Evolutionary conservation across 2,329 filamentous ascomycete species (phyloP), one percentile per base, ranked within the genome.

Genomic region (Hymenoscyphus fraxineus): DNA sequence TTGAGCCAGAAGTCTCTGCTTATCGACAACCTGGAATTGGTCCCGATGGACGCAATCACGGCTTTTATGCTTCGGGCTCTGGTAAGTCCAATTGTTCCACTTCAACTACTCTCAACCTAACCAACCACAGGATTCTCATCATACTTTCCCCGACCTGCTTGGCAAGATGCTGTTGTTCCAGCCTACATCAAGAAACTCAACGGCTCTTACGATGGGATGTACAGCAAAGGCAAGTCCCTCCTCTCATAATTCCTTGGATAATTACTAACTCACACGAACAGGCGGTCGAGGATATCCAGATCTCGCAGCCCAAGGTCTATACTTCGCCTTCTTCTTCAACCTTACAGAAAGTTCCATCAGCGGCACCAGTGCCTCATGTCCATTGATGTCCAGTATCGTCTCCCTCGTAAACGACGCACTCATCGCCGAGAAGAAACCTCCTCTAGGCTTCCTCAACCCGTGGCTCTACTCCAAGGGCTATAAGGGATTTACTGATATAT

Each of bases 371-470:
- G 85, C 85, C 13, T 82, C 85, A 0, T 77, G 82, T 0, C 88
- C 87, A 0, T 76, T 84, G 0, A 81, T 83, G 2, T 80, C 84
- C 0, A 83, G 80, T 19, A 79, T 89, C 64, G 78, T 90, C 44
- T 77, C 83, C 1, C 78, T 90, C 4, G 77, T 89, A 56, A 90
- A 90, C 68, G 86, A 88, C 66, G 85, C 84, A 0, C 77, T 85
- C 15, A 73, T 88, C 19, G 76, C 80, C 0, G 76, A 76, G 12
- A 83, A 83, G 7, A 81, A 82, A 71, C 71, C 72, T 7, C 70
- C 74, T 0, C 70, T 80, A 1, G 78, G 79, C 1, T 80, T 79
- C 71, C 65, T 80, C 61, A 81, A 80, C 71, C 78, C 78, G 1
- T 79, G 77, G 78, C 62, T 80, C 38, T 80, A 80, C 62, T 66